Evolutionary conservation across 345 rosid species (phyloP), one percentile per base, ranked within the genome.

Genomic region (Sapria himalayana): DNA sequence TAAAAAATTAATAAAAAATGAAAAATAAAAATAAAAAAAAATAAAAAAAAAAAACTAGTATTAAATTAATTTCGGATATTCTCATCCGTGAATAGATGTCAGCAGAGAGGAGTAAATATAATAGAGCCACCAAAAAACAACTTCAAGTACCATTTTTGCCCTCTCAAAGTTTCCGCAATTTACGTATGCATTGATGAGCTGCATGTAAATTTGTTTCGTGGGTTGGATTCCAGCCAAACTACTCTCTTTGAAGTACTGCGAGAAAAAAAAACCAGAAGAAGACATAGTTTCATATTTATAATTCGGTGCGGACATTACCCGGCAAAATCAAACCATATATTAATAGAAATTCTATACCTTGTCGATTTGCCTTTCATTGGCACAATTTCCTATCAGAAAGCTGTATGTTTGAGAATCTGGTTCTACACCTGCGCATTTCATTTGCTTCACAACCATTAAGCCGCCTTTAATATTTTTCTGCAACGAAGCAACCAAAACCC

Each of bases 91-190:
- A n/a, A n/a, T n/a, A n/a, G n/a, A n/a, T n/a, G n/a, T n/a, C n/a
- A n/a, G n/a, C n/a, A n/a, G n/a, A n/a, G n/a, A n/a, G n/a, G n/a
- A n/a, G n/a, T n/a, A n/a, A n/a, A n/a, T n/a, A n/a, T n/a, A n/a
- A n/a, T n/a, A n/a, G n/a, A n/a, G n/a, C n/a, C n/a, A n/a, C n/a
- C n/a, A n/a, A n/a, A n/a, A n/a, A n/a, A n/a, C n/a, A n/a, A n/a
- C n/a, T n/a, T n/a, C 16, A 15, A 39, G 20, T 65, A 89, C 98
- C 94, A 66, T 71, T 57, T 76, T 79, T 40, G 98, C 84, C 59
- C 79, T 79, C 56, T 76, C 91, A 66, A 74, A 61, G 41, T 66
- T 66, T 38, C 91, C 81, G 50, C 67, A 70, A 42, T 65, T 39
- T 59, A 72, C 63, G 59, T 74, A 79, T 45, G 91, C 98, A 62